phyloP scores from a whole-genome alignment of 1,284 basidiomycete species.

The Inonotus obliquus region DNA sequence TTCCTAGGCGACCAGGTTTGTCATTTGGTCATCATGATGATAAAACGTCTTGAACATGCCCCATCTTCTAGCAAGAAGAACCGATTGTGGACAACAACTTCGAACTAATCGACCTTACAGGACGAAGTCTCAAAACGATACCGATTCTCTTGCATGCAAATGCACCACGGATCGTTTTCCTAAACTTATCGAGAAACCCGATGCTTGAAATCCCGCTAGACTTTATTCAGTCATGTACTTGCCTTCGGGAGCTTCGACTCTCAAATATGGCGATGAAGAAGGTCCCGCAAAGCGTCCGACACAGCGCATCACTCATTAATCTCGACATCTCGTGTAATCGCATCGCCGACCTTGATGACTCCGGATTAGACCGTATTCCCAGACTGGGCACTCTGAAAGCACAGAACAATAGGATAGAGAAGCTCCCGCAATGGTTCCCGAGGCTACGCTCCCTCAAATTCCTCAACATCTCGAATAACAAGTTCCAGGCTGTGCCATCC shows the following conservation, averaged over 20 bases:
- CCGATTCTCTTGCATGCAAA: slow-evolving; percentile 87
- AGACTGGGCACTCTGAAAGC: slow-evolving; percentile 73
- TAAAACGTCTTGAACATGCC: slow-evolving; percentile 9
- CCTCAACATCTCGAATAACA: slow-evolving; percentile 97
- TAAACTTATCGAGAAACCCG: slow-evolving; percentile 92
- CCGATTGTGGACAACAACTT: slow-evolving; percentile 73
- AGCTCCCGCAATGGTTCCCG: slow-evolving; percentile 83
- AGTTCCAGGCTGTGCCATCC: slow-evolving; percentile 77
- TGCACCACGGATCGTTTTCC: slow-evolving; percentile 80
- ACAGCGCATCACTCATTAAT: slow-evolving; percentile 72
- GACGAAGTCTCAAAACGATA: slow-evolving; percentile 82
- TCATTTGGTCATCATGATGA: slow-evolving; percentile 18
- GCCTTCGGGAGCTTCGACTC: slow-evolving; percentile 81
- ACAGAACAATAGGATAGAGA: slow-evolving; percentile 92
- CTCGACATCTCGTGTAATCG: slow-evolving; percentile 94
- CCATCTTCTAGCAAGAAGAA: slow-evolving; percentile 46
- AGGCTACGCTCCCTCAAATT: slow-evolving; percentile 68
- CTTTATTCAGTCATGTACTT: slow-evolving; percentile 89
- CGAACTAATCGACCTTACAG: slow-evolving; percentile 82
- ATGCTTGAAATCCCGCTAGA: slow-evolving; percentile 96
- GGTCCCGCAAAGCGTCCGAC: slow-evolving; percentile 81
- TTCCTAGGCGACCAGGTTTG: slow-evolving; percentile 60
- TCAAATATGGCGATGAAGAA: slow-evolving; percentile 95
- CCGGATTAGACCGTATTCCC: slow-evolving; percentile 74
- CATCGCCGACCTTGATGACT: slow-evolving; percentile 86